Base-by-base conservation (phyloP, 2,329 filamentous ascomycete genomes). In the Calycina marina region DNA sequence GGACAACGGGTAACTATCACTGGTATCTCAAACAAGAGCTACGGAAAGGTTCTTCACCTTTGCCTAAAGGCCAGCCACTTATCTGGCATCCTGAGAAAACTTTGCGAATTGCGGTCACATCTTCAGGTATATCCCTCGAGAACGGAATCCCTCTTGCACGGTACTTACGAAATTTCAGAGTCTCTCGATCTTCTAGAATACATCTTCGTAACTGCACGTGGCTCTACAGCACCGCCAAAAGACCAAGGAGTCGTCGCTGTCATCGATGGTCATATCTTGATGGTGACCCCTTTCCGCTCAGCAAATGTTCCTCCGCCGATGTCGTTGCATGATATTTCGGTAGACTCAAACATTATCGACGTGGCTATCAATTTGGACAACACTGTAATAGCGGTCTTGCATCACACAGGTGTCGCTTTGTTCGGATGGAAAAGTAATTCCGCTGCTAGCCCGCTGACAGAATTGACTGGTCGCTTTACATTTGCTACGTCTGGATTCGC, bases 1-100 rank as follows among this genome's bases (percentile, higher is more conserved):
- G 90, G 90, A 93, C 85, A 1, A 93, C 79, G 67, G 81, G 84
- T 13, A 98, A 98, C 54, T 98, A 98, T 46, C 83, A 96, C 52
- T 98, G 90, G 71, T 96, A 96, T 54, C 64, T 98, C 11, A 98
- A 98, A 59, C 85, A 93, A 53, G 85, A 94, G 51, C 64, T 94
- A 5, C 57, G 60, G 5, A 58, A 66, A 5, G 47, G 45, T 9
- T 43, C 47, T 3, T 46, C 55, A 24, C 31, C 48, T 28, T 45
- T 51, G 24, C 42, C 72, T n/a, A 17, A 39, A n/a, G 30, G 25
- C 12, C 37, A 16, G 13, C 39, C 47, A 11, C 14, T 55, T 4
- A 52, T 61, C 1, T 98, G 90, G 90, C 84, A 98, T 53, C 72
- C 83, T 1, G 90, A 96, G 51, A 85, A 80, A 52, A 61, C 85